Conservation (phyloP, 1,284 basidiomycete genomes). For the Lentinula novae-zelandiae region DNA sequence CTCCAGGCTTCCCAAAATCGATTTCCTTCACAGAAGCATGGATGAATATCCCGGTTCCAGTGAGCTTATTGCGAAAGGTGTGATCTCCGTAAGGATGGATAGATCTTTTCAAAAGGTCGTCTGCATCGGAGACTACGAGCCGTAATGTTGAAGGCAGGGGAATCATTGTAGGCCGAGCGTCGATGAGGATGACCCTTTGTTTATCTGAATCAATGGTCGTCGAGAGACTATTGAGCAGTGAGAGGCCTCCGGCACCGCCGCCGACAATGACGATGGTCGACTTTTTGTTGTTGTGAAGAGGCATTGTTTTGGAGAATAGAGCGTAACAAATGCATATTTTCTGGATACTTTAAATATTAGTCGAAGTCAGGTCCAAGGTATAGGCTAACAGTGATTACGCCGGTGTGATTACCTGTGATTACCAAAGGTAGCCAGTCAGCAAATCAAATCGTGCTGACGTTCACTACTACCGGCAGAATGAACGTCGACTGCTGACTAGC, state of each 20-base stretch:
- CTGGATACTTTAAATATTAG: background rate
- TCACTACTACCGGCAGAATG: too few species aligned
- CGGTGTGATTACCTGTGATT: too few species aligned
- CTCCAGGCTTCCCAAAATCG: conserved; percentile 16
- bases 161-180: conserved; percentile 32
- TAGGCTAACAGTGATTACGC: too few species aligned
- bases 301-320: background rate
- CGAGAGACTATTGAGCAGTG: conserved; percentile 31
- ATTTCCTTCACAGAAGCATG: conserved; percentile 23
- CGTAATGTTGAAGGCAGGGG: conserved; percentile 36
- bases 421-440: too few species aligned
- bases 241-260: conserved; percentile 34
- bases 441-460: too few species aligned
- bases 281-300: background rate
- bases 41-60: conserved; percentile 39
- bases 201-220: conserved; percentile 31
- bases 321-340: background rate
- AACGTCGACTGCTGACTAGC: too few species aligned
- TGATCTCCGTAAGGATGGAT: conserved; percentile 40
- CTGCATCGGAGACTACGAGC: conserved; percentile 32
- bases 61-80: conserved; percentile 33
- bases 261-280: conserved; percentile 40
- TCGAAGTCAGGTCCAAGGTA: too few species aligned
- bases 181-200: conserved; percentile 38
- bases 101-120: conserved; percentile 33